These are phyloP conservation scores for Dactylis glomerata DNA, from an alignment of 176 grass and related monocot species.

Conservation along the genomic window DNA sequence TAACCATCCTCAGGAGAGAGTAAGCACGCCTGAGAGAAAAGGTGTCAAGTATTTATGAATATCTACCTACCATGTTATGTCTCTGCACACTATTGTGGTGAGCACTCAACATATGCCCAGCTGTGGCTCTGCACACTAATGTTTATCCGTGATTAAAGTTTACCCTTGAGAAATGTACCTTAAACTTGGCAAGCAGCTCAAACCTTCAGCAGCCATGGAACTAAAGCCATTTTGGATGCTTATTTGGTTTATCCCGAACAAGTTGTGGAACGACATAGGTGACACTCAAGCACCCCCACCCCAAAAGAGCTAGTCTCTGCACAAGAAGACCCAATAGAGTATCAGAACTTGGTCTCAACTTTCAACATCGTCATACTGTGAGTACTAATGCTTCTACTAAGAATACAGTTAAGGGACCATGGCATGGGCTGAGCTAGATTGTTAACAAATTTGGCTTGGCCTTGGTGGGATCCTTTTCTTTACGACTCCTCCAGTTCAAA, in stretches of 20 bases:
- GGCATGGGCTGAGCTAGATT: conserved; percentile 22
- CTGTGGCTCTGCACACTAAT: conserved; percentile 6
- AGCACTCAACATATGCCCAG: conserved; percentile 29
- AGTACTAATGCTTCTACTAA: conserved; percentile 10
- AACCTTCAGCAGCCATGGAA: conserved; percentile 19
- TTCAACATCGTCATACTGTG: conserved; percentile 12
- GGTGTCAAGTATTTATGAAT: conserved; percentile 30
- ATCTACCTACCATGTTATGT: conserved; percentile 32
- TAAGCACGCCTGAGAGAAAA: conserved; percentile 30
- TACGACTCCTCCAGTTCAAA: conserved; percentile 18
- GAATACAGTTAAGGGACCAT: conserved; percentile 22
- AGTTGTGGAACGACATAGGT: not conserved
- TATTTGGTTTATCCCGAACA: not conserved
- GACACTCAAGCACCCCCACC: not conserved
- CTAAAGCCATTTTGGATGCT: conserved; percentile 13
- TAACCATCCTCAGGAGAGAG: conserved; percentile 38
- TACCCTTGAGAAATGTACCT: conserved; percentile 17
- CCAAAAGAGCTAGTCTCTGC: not conserved
- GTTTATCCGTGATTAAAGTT: conserved; percentile 4
- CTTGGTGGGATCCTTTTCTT: conserved; percentile 18
- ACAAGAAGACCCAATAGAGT: conserved; percentile 4
- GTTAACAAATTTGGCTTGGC: conserved; percentile 19
- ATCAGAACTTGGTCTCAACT: not conserved
- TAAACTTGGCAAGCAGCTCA: conserved; percentile 3
- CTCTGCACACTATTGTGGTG: conserved; percentile 21